Conservation (phyloP, 371 early-diverging fungal species). For the Lichtheimia hyalospora region DNA sequence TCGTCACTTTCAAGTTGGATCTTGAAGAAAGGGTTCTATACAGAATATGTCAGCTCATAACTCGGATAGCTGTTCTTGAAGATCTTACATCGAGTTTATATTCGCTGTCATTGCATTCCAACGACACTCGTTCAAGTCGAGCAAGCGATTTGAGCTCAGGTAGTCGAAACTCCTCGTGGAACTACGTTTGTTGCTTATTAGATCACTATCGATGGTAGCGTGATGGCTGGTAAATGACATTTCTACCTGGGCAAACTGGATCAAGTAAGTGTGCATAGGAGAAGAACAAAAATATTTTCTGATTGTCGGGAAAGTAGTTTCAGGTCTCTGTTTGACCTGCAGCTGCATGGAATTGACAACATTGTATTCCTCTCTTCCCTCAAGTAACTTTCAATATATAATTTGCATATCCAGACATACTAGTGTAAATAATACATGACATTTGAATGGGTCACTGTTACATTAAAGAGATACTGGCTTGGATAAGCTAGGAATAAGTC, state of each 20-base stretch:
- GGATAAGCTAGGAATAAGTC: too few species aligned
- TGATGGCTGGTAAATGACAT: background rate
- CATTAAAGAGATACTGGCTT: too few species aligned
- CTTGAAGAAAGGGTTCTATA: slow-evolving; percentile 77
- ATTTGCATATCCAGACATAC: too few species aligned
- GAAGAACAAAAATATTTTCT: too few species aligned
- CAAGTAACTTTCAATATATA: too few species aligned
- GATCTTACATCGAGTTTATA: slow-evolving; percentile 56
- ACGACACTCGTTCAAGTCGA: slow-evolving; percentile 62
- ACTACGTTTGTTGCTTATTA: slow-evolving; percentile 18
- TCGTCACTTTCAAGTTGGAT: slow-evolving; percentile 70
- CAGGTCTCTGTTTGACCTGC: too few species aligned
- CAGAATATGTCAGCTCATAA: background rate
- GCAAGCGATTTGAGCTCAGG: slow-evolving; percentile 85
- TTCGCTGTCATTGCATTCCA: slow-evolving; percentile 52
- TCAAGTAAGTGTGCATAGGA: slow-evolving; percentile 38
- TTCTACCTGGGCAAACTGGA: slow-evolving; percentile 49
- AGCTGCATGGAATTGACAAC: too few species aligned
- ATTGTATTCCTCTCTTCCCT: too few species aligned
- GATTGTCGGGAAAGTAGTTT: too few species aligned
- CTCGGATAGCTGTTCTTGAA: background rate
- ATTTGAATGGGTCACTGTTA: too few species aligned
- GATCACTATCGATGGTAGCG: background rate
- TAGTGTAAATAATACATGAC: too few species aligned
- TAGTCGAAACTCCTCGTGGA: slow-evolving; percentile 72